A percentile compares a stretch with the other conserved stretches of the same genome.
Evolutionary conservation across 1,284 basidiomycete genomes (phyloP).

Genomic region (Ganoderma sp.): DNA sequence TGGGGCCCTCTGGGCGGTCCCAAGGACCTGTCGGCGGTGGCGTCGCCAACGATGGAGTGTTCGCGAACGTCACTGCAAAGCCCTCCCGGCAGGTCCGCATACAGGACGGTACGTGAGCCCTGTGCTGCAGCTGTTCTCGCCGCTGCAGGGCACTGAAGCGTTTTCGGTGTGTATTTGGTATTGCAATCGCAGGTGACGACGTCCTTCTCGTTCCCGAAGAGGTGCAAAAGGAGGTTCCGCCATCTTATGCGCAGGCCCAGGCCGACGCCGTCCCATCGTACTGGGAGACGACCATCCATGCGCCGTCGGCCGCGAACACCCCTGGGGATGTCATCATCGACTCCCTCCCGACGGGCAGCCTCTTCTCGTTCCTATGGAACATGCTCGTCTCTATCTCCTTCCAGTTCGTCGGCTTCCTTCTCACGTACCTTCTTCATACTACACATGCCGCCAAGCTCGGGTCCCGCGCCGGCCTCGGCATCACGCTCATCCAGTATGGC

Average conservation of each 20-base stretch:
- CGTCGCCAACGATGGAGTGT: slow-evolving; percentile 89
- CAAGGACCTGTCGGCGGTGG: slow-evolving; percentile 72
- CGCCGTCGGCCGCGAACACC: slow-evolving; percentile 59
- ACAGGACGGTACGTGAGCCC: slow-evolving; percentile 59
- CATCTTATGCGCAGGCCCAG: slow-evolving; percentile 89
- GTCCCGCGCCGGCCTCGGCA: slow-evolving; percentile 91
- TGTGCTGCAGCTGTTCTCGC: not conserved
- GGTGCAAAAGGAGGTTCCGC: slow-evolving; percentile 80
- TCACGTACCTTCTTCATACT: slow-evolving; percentile 92
- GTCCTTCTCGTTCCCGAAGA: slow-evolving; percentile 81
- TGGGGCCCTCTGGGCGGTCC: slow-evolving; percentile 53
- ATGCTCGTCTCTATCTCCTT: slow-evolving; percentile 94
- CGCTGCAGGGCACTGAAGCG: not conserved
- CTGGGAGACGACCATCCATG: slow-evolving; percentile 96
- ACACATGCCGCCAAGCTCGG: slow-evolving; percentile 97
- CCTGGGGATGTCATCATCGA: slow-evolving; percentile 79
- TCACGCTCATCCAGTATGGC: slow-evolving; percentile 95
- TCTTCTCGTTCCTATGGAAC: slow-evolving; percentile 93
- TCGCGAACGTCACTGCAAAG: slow-evolving; percentile 95
- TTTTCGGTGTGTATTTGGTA: not conserved
- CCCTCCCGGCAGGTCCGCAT: slow-evolving; percentile 68
- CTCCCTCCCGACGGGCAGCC: slow-evolving; percentile 74
- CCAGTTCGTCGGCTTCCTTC: slow-evolving; percentile 96
- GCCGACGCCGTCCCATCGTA: slow-evolving; percentile 96
- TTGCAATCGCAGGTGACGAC: slow-evolving; percentile 62